Evolutionary conservation across 2,329 filamentous ascomycete species (phyloP), one percentile per base, ranked within the genome.

Genomic region (Phaeoacremonium minimum): DNA sequence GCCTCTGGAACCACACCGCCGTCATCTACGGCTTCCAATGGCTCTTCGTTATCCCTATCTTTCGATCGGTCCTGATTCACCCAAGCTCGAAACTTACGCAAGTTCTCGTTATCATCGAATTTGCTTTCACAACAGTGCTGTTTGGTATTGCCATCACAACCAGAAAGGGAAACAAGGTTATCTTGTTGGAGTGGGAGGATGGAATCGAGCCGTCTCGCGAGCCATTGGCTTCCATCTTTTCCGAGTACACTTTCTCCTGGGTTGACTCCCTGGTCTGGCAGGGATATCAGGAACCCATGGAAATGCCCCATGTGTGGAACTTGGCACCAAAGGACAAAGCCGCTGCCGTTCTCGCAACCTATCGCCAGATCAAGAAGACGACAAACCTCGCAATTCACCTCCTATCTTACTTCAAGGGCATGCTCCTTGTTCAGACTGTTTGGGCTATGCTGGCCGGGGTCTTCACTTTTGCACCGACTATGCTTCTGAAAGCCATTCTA

Each of bases 1-100:
- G 76, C 40, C 67, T 97, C 7, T 98, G 93, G 93, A 90, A 91
- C 55, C 93, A 98, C 61, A 97, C 93, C 0, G 85, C 88, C 15
- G 65, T 75, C 44, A 79, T 98, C 36, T 98, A 98, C 60, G 75
- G 77, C 37, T 67, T 81, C 36, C 83, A 90, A 57, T 98, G 91
- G 88, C 53, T 93, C 5, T 82, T 90, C 52, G 72, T 74, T 7
- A 45, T 91, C 16, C 68, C 88, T 47, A 63, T 91, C 6, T 93
- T 97, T 67, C 87, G 93, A 40, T 95, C 91, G 4, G 83, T 78
- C 35, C 64, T 97, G 40, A 80, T 97, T 43, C 83, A 93, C 58
- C 83, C 87, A 0, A 71, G 68, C 33, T 86, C 85, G 7, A 62
- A 57, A 36, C 58, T 80, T 28, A 69, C 79, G 4, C 74, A 84